These are phyloP conservation scores for Cymbopogon flexuosus DNA, from an alignment of 202 grass and related monocot genomes.

Conservation along the genomic window DNA sequence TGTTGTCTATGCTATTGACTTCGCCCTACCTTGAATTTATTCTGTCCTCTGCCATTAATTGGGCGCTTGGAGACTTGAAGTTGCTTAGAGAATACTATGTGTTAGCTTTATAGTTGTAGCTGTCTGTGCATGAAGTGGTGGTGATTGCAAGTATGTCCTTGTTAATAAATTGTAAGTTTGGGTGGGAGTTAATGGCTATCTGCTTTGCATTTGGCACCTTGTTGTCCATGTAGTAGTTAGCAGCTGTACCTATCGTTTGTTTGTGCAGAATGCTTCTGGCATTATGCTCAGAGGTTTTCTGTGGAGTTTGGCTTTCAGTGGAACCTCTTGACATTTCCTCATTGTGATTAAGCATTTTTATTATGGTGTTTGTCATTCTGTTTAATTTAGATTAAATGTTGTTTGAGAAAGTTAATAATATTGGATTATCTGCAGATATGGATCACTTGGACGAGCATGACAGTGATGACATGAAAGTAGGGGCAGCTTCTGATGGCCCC, in stretches of 20 bases:
- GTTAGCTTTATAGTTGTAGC: background rate
- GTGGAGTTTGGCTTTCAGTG: background rate
- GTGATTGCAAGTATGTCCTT: background rate
- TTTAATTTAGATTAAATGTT: background rate
- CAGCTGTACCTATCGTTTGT: background rate
- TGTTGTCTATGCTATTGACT: background rate
- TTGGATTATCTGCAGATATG: constrained; percentile 28
- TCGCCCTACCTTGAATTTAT: background rate
- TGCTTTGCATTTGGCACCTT: background rate
- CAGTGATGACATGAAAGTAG: constrained; percentile 28
- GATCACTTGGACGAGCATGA: constrained; percentile 44
- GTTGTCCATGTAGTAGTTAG: background rate
- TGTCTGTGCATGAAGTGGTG: background rate
- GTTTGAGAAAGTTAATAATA: background rate
- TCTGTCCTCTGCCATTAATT: background rate
- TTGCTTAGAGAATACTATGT: background rate
- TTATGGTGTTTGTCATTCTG: background rate
- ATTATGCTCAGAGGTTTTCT: background rate
- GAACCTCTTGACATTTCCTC: background rate
- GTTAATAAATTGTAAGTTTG: background rate
- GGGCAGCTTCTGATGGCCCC: constrained; percentile 15
- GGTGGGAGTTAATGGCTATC: background rate
- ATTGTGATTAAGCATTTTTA: background rate
- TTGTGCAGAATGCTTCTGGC: background rate
- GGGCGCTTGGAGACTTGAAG: background rate